Percentiles rank a stretch among this genome's conserved stretches.
These are phyloP conservation scores for Trichoderma endophyticum DNA, from an alignment of 2,329 filamentous ascomycete species.

Conservation along the genomic window DNA sequence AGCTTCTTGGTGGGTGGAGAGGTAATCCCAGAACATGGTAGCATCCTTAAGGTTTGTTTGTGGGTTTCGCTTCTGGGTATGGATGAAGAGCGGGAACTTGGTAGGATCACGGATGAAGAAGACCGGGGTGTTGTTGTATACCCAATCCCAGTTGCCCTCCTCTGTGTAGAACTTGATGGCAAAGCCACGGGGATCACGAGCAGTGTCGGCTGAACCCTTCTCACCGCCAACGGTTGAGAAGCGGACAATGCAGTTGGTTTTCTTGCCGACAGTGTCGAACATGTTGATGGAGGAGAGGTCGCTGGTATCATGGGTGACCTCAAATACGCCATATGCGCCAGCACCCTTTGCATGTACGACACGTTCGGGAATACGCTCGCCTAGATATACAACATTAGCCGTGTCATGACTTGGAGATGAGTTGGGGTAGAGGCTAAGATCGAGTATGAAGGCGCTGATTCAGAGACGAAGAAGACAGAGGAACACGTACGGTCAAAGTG, in stretches of 20 bases:
- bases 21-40: constrained; percentile 53
- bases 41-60: constrained; percentile 68
- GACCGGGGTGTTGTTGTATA: constrained; percentile 73
- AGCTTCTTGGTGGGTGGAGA: constrained; percentile 58
- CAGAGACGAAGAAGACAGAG: background rate
- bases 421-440: background rate
- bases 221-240: constrained; percentile 71
- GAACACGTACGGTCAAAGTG: constrained; percentile 45
- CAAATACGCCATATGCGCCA: constrained; percentile 55
- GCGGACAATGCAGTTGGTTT: constrained; percentile 56
- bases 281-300: constrained; percentile 55
- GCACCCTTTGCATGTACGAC: constrained; percentile 36
- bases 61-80: constrained; percentile 74
- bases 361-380: constrained; percentile 48
- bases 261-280: constrained; percentile 51
- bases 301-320: constrained; percentile 55
- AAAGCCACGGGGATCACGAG: constrained; percentile 68
- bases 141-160: constrained; percentile 69
- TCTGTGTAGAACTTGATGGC: constrained; percentile 60
- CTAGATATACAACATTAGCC: constrained; percentile 20
- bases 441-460: background rate
- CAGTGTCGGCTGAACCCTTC: constrained; percentile 63
- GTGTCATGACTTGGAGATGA: background rate
- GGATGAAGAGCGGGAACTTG: constrained; percentile 74
- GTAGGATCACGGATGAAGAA: constrained; percentile 74